phyloP scores from a whole-genome alignment of 2,329 filamentous ascomycete species.

The Diplodia mutila region DNA sequence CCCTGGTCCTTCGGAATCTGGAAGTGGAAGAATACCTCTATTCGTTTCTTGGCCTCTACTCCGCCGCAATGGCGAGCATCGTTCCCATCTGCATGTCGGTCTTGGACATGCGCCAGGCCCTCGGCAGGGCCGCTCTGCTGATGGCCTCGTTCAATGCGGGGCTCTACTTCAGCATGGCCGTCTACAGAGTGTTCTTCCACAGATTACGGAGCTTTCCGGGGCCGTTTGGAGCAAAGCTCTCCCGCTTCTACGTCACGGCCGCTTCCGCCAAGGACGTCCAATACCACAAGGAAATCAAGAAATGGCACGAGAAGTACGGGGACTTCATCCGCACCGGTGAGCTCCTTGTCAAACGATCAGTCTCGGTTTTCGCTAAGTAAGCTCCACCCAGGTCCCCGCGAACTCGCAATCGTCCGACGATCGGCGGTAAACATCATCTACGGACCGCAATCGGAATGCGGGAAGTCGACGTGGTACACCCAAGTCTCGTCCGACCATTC shows the following conservation, averaged over 20 bases:
- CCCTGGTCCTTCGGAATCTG: neutral
- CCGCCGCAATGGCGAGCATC: neutral
- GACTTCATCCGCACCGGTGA: slow-evolving; percentile 40
- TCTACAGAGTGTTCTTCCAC: slow-evolving; percentile 49
- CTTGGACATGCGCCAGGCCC: slow-evolving; percentile 29
- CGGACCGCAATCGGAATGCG: slow-evolving; percentile 36
- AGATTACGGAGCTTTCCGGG: slow-evolving; percentile 46
- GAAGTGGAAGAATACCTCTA: neutral
- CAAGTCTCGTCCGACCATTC: slow-evolving; percentile 28
- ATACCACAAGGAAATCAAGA: slow-evolving; percentile 34
- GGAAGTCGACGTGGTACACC: slow-evolving; percentile 37
- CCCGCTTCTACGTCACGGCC: slow-evolving; percentile 44
- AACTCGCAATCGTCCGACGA: slow-evolving; percentile 37
- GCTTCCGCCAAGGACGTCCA: slow-evolving; percentile 32
- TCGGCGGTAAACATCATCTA: slow-evolving; percentile 38
- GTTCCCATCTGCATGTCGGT: neutral
- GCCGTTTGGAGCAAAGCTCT: slow-evolving; percentile 42
- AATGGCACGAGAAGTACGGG: slow-evolving; percentile 36
- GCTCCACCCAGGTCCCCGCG: slow-evolving; percentile 38
- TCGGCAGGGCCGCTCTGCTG: neutral
- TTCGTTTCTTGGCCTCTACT: neutral
- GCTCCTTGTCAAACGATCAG: too few relatives aligned
- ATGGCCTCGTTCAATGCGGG: slow-evolving; percentile 19
- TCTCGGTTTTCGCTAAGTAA: too few relatives aligned
- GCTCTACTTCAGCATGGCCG: slow-evolving; percentile 38